phyloP scores from a whole-genome alignment of 2,329 filamentous ascomycete genomes.

The Xylaria hypoxylon region DNA sequence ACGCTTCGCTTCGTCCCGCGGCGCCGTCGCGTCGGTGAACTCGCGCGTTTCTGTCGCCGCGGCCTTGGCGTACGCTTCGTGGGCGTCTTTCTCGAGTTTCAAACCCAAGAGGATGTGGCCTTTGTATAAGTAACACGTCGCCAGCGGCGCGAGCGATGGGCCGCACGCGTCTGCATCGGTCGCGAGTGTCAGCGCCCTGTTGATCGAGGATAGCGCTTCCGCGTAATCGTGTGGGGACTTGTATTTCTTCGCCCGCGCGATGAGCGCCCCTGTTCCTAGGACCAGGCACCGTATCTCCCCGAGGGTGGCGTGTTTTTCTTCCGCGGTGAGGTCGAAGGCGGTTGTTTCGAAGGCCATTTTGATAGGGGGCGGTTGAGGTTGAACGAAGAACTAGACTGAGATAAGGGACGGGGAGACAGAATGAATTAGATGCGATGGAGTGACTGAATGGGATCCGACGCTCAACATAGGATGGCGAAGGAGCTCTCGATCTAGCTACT shows the following conservation, averaged over 20 bases:
- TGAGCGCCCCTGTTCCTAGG: conserved; percentile 9
- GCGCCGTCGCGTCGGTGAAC: conserved; percentile 27
- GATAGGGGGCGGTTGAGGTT: not conserved
- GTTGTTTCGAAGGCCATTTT: conserved; percentile 31
- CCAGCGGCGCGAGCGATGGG: conserved; percentile 39
- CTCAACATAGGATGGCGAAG: not conserved
- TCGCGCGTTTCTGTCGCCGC: not conserved
- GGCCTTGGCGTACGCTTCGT: conserved; percentile 35
- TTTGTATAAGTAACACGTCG: conserved; percentile 41
- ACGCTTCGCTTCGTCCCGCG: not conserved
- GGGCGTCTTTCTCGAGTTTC: conserved; percentile 32
- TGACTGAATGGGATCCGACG: not conserved
- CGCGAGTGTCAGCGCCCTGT: conserved; percentile 39
- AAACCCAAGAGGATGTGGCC: conserved; percentile 40
- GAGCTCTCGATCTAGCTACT: not conserved
- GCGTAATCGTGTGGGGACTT: conserved; percentile 17
- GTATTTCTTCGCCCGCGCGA: conserved; percentile 19
- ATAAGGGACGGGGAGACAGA: not conserved
- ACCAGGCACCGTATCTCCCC: conserved; percentile 34
- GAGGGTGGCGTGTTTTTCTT: conserved; percentile 35
- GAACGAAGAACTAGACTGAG: no score
- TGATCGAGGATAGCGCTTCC: conserved; percentile 29
- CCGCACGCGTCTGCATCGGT: conserved; percentile 42
- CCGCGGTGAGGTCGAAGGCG: conserved; percentile 39
- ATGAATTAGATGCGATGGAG: not conserved